Base-by-base conservation (phyloP, 2,329 filamentous ascomycete species). In the Venturia aucupariae region DNA sequence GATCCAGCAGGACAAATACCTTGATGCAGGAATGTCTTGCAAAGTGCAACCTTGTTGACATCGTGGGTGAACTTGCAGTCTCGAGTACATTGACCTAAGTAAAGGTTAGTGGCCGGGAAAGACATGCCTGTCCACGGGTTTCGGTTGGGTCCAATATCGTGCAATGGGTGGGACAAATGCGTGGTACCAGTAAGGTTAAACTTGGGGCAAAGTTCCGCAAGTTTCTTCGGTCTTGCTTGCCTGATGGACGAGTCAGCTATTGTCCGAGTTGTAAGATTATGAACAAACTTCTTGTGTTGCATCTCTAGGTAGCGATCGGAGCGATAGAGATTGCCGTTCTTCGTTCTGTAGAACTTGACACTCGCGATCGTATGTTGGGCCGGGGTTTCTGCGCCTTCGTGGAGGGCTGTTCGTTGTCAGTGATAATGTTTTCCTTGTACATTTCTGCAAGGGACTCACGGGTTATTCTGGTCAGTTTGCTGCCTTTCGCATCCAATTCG, bases 11-110 rank as follows among this genome's bases (percentile, higher is more conserved):
- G 79, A 79, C 94, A 99, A 71, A 83, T 81, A 72, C 90, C 88
- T 73, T 89, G 92, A 72, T 87, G 86, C 63, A 97, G 81, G 73
- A 89, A 92, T 63, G 90, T 87, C 76, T 90, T 94, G 85, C 94
- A 99, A 65, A 94, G 86, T 64, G 93, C 90, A 71, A 96, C 90
- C 78, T 90, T 96, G 73, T 85, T 81, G 51, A 89, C 84, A 72
- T 99, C 90, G 80, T 99, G 94, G 61, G 86, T 79, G 73, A 89
- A 94, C 64, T 84, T 87, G 76, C 94, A 99, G 60, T 78, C 80
- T 8, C 89, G 88, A 66, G 41, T 24, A 44, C 62, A 63, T 46
- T 22, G 51, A 22, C 62, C 62, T 63, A 48, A 42, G 24, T 19
- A 63, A 30, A 41, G 30, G 62, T 63, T 57, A 63, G 62, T 63